These are phyloP conservation scores for Candolleomyces eurysporus DNA, from an alignment of 768 basidiomycete species.

Conservation along the genomic window DNA sequence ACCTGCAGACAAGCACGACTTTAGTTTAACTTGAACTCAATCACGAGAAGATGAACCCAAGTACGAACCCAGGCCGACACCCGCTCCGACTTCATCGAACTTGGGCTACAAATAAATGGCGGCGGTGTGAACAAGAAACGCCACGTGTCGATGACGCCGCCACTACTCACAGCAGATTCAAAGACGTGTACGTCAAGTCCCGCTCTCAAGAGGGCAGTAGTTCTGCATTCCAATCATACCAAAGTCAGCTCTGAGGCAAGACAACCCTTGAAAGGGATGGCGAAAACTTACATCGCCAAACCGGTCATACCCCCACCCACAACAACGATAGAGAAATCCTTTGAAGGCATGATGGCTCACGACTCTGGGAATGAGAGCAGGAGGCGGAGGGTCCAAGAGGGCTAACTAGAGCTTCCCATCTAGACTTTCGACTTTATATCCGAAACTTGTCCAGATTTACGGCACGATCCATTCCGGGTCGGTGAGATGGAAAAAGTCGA, in stretches of 20 bases:
- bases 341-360: conserved; percentile 12
- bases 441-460: conserved; percentile 3
- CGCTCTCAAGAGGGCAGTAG: conserved; percentile 38
- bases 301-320: conserved; percentile 58
- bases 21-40: background rate
- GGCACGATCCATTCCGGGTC: background rate
- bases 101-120: conserved; percentile 29
- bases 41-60: background rate
- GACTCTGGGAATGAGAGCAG: background rate
- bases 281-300: conserved; percentile 34
- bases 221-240: conserved; percentile 21
- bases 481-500: background rate
- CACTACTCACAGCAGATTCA: conserved; percentile 45
- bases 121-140: background rate
- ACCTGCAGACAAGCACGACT: conserved; percentile 25
- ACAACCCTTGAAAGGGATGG: background rate
- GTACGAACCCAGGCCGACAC: conserved; percentile 45
- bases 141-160: background rate
- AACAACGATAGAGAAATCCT: conserved; percentile 49
- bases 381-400: background rate
- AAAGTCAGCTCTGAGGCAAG: background rate
- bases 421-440: background rate
- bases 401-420: background rate
- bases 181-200: conserved; percentile 50
- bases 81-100: conserved; percentile 56